phyloP scores from a whole-genome alignment of 2,329 filamentous ascomycete species.

The Colletotrichum costaricense region DNA sequence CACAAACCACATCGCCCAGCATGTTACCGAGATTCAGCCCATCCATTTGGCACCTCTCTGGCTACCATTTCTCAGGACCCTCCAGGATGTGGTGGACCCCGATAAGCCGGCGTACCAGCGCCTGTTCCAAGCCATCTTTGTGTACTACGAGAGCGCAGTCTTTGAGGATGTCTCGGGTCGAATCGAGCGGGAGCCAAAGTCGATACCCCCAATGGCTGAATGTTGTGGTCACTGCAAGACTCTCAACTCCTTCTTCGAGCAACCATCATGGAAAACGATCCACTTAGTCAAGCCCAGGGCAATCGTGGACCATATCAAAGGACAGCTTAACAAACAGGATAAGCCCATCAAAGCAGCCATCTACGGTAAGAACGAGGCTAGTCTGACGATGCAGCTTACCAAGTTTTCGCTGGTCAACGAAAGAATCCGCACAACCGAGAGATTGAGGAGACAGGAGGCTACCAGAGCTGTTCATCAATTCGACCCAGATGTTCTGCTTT shows the following conservation, averaged over 20 bases:
- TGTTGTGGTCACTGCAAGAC: slow-evolving; percentile 24
- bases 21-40: slow-evolving; percentile 12
- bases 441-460: slow-evolving; percentile 23
- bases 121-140: slow-evolving; percentile 20
- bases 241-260: slow-evolving; percentile 22
- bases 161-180: slow-evolving; percentile 21
- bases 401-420: slow-evolving; percentile 26
- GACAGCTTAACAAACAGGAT: slow-evolving; percentile 9
- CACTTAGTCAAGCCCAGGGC: slow-evolving; percentile 19
- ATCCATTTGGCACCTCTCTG: slow-evolving; percentile 26
- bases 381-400: slow-evolving; percentile 24
- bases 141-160: slow-evolving; percentile 11
- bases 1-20: not conserved
- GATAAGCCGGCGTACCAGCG: slow-evolving; percentile 4
- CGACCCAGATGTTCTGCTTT: slow-evolving; percentile 16
- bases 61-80: slow-evolving; percentile 17
- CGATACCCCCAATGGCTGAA: slow-evolving; percentile 12
- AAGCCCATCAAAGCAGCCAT: slow-evolving; percentile 20
- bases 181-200: slow-evolving; percentile 3
- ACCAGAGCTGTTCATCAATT: slow-evolving; percentile 10
- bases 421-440: not conserved
- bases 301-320: slow-evolving; percentile 11
- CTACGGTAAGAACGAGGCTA: slow-evolving; percentile 18
- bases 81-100: slow-evolving; percentile 24
- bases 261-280: slow-evolving; percentile 24